A percentile compares a stretch with the other conserved stretches of the same genome.
Evolutionary conservation across 2,329 filamentous ascomycete genomes (phyloP).

Genomic region (Botrytis cinerea): DNA sequence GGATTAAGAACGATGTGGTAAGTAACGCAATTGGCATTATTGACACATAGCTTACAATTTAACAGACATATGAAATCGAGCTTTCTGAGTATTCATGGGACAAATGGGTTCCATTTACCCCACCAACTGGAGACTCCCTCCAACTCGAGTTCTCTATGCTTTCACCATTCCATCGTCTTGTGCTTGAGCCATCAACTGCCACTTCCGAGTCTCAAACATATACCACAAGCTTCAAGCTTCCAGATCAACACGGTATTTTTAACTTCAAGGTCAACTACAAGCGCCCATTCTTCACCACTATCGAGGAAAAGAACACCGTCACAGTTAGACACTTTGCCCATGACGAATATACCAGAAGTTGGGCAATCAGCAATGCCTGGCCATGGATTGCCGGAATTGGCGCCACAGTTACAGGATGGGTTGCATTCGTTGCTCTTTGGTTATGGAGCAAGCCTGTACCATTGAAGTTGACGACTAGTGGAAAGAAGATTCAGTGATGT

Average conservation of each 20-base stretch:
- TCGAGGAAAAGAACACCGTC: conserved; percentile 94
- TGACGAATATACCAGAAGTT: conserved; percentile 93
- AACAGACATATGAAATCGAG: conserved; percentile 58
- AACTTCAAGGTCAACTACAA: conserved; percentile 98
- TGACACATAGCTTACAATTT: conserved; percentile 25
- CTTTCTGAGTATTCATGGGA: conserved; percentile 81
- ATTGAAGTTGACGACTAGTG: conserved; percentile 36
- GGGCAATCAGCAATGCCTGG: conserved; percentile 86
- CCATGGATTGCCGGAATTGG: conserved; percentile 90
- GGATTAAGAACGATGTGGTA: conserved; percentile 96
- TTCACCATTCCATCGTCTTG: conserved; percentile 90
- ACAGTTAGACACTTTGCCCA: conserved; percentile 96
- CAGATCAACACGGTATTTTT: conserved; percentile 98
- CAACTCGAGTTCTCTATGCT: conserved; percentile 99
- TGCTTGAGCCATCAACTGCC: conserved; percentile 59
- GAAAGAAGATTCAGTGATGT: conserved; percentile 47
- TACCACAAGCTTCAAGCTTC: conserved; percentile 74
- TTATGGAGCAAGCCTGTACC: conserved; percentile 68
- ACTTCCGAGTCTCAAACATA: conserved; percentile 73
- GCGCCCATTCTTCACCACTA: conserved; percentile 81
- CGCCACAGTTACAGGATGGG: conserved; percentile 79
- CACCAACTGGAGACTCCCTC: conserved; percentile 69
- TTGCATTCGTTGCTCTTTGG: conserved; percentile 86
- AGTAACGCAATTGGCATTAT: conserved; percentile 46
- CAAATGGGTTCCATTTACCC: conserved; percentile 71